Evolutionary conservation across 257 asterid species (phyloP), one percentile per base, ranked within the genome.

Genomic region (Plantago elongata): DNA sequence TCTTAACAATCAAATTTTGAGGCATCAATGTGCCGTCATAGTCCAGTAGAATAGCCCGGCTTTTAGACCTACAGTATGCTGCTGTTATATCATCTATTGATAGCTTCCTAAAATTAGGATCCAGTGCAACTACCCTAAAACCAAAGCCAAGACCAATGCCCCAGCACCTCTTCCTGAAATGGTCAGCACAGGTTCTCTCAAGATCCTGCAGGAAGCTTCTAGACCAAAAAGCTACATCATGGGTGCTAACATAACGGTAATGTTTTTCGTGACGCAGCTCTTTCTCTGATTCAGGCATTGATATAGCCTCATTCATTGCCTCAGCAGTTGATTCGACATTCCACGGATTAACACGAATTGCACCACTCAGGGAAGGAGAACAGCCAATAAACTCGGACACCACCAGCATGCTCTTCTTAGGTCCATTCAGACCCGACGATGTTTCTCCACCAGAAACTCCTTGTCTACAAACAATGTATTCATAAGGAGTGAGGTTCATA

Each of bases 1-100:
- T 66, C 74, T 86, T 89, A 49, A 75, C 83, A 71, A 89, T 81
- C 17, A 84, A 81, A 82, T 86, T 86, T 47, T 89, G 95, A 30
- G 97, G 95, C 97, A 89, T 89, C 62, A 89, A 83, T 13, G 97
- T 89, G 64, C 97, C 97, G 62, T 89, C 97, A 69, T 89, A 89
- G 76, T 89, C 97, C 84, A 89, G 75, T 74, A 89, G 65, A 77
- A 89, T 89, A 57, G 95, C 91, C 81, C 97, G 75, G 75, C 75
- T 75, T 64, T 76, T 80, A 57, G 97, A 81, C 74, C 74, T 71
- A 63, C 73, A 67, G 64, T 86, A 89, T 66, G 92, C 84, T 2
- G 89, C 48, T 30, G 76, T 83, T 45, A 86, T 89, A 61, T 86
- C 91, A 83, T 89, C 93, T 45, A 75, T 65, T 7, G 91, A 76